These are phyloP conservation scores for Candolleomyces aberdarensis DNA, from an alignment of 768 basidiomycete genomes.

Conservation along the genomic window DNA sequence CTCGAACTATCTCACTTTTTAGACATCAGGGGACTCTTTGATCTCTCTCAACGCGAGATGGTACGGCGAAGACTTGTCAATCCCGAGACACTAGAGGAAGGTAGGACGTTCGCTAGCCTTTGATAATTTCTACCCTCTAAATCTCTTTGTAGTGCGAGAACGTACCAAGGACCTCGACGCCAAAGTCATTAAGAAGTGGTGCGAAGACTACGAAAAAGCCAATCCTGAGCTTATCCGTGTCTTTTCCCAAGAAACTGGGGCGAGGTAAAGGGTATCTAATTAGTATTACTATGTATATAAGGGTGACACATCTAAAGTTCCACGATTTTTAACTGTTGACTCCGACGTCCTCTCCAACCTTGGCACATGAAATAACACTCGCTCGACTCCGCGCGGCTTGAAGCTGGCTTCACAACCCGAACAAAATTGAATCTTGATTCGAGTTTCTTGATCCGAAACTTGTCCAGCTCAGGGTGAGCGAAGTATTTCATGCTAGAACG, in stretches of 20 bases:
- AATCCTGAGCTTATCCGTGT: slow-evolving; percentile 1
- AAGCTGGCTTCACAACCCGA: slow-evolving; percentile 72
- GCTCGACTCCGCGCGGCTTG: slow-evolving; percentile 71
- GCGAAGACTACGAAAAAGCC: background rate
- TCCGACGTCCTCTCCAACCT: slow-evolving; percentile 49
- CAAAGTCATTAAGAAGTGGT: background rate
- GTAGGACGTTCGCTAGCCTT: background rate
- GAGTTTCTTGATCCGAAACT: slow-evolving; percentile 61
- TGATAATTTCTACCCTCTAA: background rate
- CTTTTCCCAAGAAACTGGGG: background rate
- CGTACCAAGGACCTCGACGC: background rate
- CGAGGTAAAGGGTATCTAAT: background rate
- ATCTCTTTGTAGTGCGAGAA: background rate
- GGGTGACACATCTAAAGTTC: background rate
- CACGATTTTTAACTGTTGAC: background rate
- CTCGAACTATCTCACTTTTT: background rate
- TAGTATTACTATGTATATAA: background rate
- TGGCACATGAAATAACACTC: slow-evolving; percentile 88
- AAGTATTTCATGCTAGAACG: slow-evolving; percentile 79
- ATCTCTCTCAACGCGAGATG: slow-evolving; percentile 1
- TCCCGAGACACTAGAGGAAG: background rate
- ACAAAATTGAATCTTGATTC: slow-evolving; percentile 66
- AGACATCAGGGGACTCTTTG: slow-evolving; percentile 1
- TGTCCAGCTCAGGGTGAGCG: slow-evolving; percentile 62
- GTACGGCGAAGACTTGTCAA: background rate